Conservation (phyloP, 2,329 filamentous ascomycete genomes). For the Colletotrichum magnum region DNA sequence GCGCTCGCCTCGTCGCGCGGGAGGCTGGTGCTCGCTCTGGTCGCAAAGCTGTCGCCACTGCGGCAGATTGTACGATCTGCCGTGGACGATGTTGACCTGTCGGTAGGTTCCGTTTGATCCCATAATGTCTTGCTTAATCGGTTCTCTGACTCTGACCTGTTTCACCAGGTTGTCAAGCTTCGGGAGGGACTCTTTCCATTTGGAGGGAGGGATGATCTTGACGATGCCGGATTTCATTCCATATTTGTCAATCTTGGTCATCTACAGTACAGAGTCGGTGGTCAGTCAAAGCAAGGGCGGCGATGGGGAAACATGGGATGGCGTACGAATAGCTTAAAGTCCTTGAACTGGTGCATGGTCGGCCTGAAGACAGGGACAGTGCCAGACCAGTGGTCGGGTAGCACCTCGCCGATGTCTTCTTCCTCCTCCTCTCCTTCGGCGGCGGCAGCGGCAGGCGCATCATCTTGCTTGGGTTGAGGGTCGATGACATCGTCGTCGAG, state of each 20-base stretch:
- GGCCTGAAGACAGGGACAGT: constrained; percentile 95
- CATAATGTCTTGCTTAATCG: constrained; percentile 98
- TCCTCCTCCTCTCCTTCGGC: constrained; percentile 14
- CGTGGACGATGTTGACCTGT: constrained; percentile 96
- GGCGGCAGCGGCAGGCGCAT: constrained; percentile 43
- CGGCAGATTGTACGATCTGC: constrained; percentile 94
- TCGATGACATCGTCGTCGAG: constrained; percentile 68
- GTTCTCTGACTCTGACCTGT: constrained; percentile 92
- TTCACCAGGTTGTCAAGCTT: constrained; percentile 89
- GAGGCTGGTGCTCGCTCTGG: constrained; percentile 95
- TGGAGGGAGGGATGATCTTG: constrained; percentile 92
- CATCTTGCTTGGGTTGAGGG: constrained; percentile 42
- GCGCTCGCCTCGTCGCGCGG: constrained; percentile 87
- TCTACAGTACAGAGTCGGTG: constrained; percentile 57
- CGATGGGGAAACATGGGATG: constrained; percentile 18
- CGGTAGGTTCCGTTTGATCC: constrained; percentile 95
- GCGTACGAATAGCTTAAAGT: constrained; percentile 91
- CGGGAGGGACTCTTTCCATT: constrained; percentile 90
- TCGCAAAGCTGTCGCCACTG: constrained; percentile 96
- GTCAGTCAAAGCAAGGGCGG: constrained; percentile 45
- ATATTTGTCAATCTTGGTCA: constrained; percentile 89
- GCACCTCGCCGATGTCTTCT: constrained; percentile 80
- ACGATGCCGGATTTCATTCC: constrained; percentile 98
- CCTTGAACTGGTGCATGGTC: constrained; percentile 93
- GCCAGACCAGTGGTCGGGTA: constrained; percentile 91